Base-by-base conservation (phyloP, 345 rosid genomes). In the Aurinia saxatilis region DNA sequence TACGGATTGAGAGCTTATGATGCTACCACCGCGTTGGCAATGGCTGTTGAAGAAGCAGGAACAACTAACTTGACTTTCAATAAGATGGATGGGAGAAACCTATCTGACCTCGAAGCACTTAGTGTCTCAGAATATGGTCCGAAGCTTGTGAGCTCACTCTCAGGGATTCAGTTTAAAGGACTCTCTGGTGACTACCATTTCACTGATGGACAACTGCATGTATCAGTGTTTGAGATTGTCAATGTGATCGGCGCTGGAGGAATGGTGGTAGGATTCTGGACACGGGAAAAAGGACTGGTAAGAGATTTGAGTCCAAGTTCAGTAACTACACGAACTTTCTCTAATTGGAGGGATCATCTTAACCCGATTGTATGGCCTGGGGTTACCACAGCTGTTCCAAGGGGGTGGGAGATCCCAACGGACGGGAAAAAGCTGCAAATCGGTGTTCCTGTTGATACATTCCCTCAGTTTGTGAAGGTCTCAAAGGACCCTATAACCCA, bases 1-100 rank as follows among this genome's bases (percentile, higher is more conserved):
- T 71, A 54, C 18, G 90, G 83, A 6, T 12, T 76, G 1, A 61
- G 79, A 71, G 84, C 86, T 27, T 80, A 84, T 68, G 87, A 81
- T 65, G 81, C 81, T n/a, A 60, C 60, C 15, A 39, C 36, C 1
- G 82, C 83, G 10, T 25, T 83, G 0, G 86, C 86, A 6, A 47
- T 49, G 66, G 84, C 88, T 29, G 59, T 78, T 59, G 87, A 84
- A 68, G 72, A 76, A 36, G 73, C 68, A 19, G 72, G 77, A 8
- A 47, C 23, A 34, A 6, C 21, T 11, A 62, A 62, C 29, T 8
- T 60, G 29, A 58, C 41, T 41, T 78, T 74, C 25, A 63, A 39
- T 37, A 74, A 48, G 6, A 55, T 10, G 0, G 49, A 52, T 41
- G 13, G 77, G 0, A 50, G 61, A 1, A 75, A 50, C 66, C 49